Conservation (phyloP, 495 filamentous ascomycete genomes). For the Aspergillus baeticus region DNA sequence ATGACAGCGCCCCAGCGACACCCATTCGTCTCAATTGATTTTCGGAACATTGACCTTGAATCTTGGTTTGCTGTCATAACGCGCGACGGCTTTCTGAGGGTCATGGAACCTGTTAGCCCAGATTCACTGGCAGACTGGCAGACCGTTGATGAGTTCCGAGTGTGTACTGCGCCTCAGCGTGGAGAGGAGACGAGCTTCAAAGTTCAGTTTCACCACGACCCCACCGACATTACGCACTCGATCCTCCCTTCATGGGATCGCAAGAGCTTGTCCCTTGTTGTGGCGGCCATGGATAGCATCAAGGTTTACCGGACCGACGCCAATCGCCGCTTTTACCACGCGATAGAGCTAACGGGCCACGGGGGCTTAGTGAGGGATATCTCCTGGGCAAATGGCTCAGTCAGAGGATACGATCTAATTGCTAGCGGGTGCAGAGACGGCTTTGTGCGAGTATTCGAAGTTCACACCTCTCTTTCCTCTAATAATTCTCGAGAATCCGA, state of each 20-base stretch:
- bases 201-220: conserved; percentile 82
- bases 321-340: conserved; percentile 69
- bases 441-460: conserved; percentile 76
- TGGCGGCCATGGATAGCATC: conserved; percentile 78
- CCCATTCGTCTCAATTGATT: conserved; percentile 74
- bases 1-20: conserved; percentile 55
- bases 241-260: conserved; percentile 71
- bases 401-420: conserved; percentile 82
- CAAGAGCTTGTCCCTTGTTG: conserved; percentile 72
- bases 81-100: conserved; percentile 71
- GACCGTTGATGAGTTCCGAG: conserved; percentile 65
- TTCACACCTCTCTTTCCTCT: conserved; percentile 53
- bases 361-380: conserved; percentile 81
- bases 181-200: conserved; percentile 85
- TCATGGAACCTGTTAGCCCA: conserved; percentile 86
- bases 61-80: conserved; percentile 84
- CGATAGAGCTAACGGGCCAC: conserved; percentile 70
- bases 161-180: conserved; percentile 58
- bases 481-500: conserved; percentile 29
- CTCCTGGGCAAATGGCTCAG: conserved; percentile 87
- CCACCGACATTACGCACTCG: conserved; percentile 72
- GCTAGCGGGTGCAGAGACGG: conserved; percentile 94
- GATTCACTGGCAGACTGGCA: conserved; percentile 77
- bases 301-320: conserved; percentile 77
- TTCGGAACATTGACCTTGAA: conserved; percentile 70